These are phyloP conservation scores for Sugiyamaella grinbergsii DNA, from an alignment of 1,139 yeast species.

Conservation along the genomic window DNA sequence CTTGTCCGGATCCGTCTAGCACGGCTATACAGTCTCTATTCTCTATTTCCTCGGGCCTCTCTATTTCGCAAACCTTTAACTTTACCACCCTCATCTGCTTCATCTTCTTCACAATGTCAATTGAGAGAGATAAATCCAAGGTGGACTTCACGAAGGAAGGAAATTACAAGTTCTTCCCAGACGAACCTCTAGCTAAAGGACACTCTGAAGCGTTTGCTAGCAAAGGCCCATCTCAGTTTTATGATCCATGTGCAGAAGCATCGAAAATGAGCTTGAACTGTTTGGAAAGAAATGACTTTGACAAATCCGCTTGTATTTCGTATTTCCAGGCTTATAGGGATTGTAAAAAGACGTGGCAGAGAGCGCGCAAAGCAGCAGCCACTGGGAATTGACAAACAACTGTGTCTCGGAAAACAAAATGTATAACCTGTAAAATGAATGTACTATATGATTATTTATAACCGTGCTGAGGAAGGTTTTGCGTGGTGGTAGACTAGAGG, in stretches of 20 bases:
- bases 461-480: too few species aligned
- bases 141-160: constrained; percentile 61
- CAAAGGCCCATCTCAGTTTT: constrained; percentile 80
- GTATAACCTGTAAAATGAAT: background rate
- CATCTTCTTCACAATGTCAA: constrained; percentile 21
- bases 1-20: too few species aligned
- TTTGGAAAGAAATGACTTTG: constrained; percentile 72
- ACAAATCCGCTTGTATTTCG: constrained; percentile 73
- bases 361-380: constrained; percentile 23
- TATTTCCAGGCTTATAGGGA: constrained; percentile 92
- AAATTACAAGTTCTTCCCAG: constrained; percentile 77
- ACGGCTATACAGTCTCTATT: too few species aligned
- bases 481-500: too few species aligned
- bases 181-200: constrained; percentile 64
- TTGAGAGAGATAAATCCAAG: constrained; percentile 46
- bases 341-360: constrained; percentile 79
- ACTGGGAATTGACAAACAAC: background rate
- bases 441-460: background rate
- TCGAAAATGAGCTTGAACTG: constrained; percentile 85
- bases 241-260: constrained; percentile 91
- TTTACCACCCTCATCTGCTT: too few species aligned
- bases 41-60: too few species aligned
- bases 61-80: too few species aligned
- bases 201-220: constrained; percentile 62
- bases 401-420: background rate